Percentiles rank a stretch among this genome's conserved stretches.
Conservation (phyloP, 768 basidiomycete species). For the Pleurotus sapidus region DNA sequence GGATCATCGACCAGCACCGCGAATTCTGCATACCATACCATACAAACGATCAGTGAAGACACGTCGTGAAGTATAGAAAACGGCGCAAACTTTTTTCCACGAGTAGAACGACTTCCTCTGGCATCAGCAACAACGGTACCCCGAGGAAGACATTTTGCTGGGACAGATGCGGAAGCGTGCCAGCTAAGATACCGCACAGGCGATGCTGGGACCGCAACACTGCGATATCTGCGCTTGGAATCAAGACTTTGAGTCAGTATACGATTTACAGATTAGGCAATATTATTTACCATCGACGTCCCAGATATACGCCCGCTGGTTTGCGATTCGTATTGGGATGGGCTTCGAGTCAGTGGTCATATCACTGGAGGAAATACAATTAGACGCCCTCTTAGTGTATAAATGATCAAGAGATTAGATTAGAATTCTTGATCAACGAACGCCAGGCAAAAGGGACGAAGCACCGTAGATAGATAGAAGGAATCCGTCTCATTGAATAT, state of each 20-base stretch:
- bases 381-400: neutral
- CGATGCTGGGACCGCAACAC: constrained; percentile 74
- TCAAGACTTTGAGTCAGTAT: neutral
- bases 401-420: neutral
- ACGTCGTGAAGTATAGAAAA: neutral
- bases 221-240: constrained; percentile 62
- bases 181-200: constrained; percentile 82
- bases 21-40: constrained; percentile 45
- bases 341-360: constrained; percentile 14
- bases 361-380: neutral
- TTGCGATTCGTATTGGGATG: constrained; percentile 70
- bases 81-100: constrained; percentile 66
- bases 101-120: constrained; percentile 90
- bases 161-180: constrained; percentile 90
- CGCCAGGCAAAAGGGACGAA: no score
- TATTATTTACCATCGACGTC: constrained; percentile 13
- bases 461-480: no score
- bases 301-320: constrained; percentile 86
- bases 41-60: constrained; percentile 9
- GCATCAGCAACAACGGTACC: constrained; percentile 81
- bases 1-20: constrained; percentile 78
- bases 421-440: no score
- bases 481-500: no score
- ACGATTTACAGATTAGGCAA: no score
- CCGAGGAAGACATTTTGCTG: constrained; percentile 98